Conservation (phyloP, 1,284 basidiomycete genomes). For the Microbotryum saponariae region DNA sequence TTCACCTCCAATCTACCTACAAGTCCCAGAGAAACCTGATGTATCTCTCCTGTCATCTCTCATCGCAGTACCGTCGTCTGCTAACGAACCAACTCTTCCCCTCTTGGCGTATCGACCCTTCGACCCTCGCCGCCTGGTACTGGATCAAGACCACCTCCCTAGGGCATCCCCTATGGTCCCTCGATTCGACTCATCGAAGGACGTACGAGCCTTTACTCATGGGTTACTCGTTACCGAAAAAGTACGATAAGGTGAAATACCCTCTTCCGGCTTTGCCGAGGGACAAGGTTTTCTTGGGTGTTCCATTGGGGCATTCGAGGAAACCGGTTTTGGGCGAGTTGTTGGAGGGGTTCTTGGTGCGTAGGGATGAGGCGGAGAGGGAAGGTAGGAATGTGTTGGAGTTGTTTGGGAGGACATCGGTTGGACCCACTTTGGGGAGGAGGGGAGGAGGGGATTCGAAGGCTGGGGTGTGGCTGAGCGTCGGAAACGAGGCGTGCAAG, state of each 20-base stretch:
- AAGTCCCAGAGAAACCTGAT: too few species aligned
- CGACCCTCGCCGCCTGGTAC: conserved; percentile 26
- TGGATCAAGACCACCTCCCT: conserved; percentile 34
- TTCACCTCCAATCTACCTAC: too few species aligned
- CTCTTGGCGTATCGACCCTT: conserved; percentile 19
- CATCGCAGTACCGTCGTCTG: conserved; percentile 28
- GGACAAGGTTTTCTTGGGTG: conserved; percentile 23
- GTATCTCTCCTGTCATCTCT: too few species aligned
- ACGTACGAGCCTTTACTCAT: conserved; percentile 31
- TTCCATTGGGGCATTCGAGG: conserved; percentile 30
- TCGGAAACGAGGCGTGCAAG: conserved; percentile 36
- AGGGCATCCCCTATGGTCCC: conserved; percentile 30
- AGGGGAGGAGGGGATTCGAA: neutral
- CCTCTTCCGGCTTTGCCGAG: conserved; percentile 4
- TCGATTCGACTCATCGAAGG: conserved; percentile 24
- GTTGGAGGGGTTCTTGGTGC: conserved; percentile 21
- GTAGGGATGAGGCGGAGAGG: neutral
- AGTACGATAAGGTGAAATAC: too few species aligned
- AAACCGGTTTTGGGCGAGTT: conserved; percentile 32
- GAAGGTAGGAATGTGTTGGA: conserved; percentile 26
- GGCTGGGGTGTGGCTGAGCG: conserved; percentile 21
- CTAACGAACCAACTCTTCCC: conserved; percentile 33
- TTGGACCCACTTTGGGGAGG: conserved; percentile 3
- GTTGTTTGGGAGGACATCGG: conserved; percentile 32
- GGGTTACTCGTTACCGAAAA: neutral